Conservation (phyloP, 805 yeast species). For the Sugiyamaella lignohabitans region DNA sequence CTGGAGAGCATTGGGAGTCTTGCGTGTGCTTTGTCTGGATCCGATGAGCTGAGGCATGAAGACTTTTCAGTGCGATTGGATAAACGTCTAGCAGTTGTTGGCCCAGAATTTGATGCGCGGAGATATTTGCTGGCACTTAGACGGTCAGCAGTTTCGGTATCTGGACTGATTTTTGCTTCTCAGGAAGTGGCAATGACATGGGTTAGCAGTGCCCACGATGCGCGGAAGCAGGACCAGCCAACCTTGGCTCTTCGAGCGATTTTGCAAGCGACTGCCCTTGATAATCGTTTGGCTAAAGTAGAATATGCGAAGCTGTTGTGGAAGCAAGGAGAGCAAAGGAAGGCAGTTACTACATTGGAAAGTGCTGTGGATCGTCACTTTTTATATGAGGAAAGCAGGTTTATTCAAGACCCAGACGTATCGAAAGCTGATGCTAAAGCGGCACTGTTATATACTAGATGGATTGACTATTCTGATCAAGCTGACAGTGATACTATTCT, state of each 20-base stretch:
- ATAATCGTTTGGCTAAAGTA: constrained; percentile 28
- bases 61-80: constrained; percentile 17
- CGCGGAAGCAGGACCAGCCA: constrained; percentile 60
- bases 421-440: constrained; percentile 34
- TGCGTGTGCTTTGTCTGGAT: constrained; percentile 4
- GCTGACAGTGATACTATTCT: constrained; percentile 69
- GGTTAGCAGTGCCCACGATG: constrained; percentile 53
- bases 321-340: constrained; percentile 82
- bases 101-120: constrained; percentile 52
- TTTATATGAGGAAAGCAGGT: constrained; percentile 8
- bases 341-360: constrained; percentile 65
- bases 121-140: constrained; percentile 57
- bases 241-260: constrained; percentile 68
- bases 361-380: constrained; percentile 31
- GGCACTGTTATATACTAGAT: constrained; percentile 74
- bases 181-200: constrained; percentile 42
- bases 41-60: constrained; percentile 4
- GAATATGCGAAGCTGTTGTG: constrained; percentile 81
- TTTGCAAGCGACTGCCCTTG: constrained; percentile 44
- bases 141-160: constrained; percentile 39
- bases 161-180: constrained; percentile 18
- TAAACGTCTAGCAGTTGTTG: constrained; percentile 29
- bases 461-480: constrained; percentile 84
- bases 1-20: constrained; percentile 37
- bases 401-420: neutral